Evolutionary conservation across 208 protist species (phyloP), one percentile per base, ranked within the genome.

Genomic region (Wallacemonas sp.): DNA sequence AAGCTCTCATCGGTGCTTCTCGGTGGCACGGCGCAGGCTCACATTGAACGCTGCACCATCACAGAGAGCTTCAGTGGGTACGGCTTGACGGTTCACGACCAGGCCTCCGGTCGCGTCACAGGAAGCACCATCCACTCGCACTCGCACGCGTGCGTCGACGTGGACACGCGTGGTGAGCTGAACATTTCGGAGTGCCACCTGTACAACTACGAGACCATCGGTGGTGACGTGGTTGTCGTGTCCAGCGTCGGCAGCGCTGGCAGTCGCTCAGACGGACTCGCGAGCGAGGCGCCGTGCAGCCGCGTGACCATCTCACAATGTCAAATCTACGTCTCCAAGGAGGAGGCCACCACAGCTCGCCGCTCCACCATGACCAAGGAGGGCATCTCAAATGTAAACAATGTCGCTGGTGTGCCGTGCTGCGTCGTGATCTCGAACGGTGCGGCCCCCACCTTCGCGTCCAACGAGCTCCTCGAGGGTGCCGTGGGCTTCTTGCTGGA

Each of bases 401-500:
- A 61, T 47, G 29, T 63, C 17, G 66, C 43, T 1, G 61, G 76
- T 38, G 39, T 36, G 12, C 76, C 74, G 1, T 87, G 81, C 68
- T 89, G 90, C 70, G 82, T 93, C 1, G 61, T 88, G 12, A 83
- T 96, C 47, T 76, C 74, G 34, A 78, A 83, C 33, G 76, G 82
- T 14, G 90, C 90, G 1, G 76, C 72, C 8, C 90, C 90, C 0
- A 81, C 76, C 2, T 86, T 93, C 58, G 49, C 67, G 0, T 65
- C 65, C 12, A 96, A 96, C 68, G 85, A 91, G 52, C 39, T 96
- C 3, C 21, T 78, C 1, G 74, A 94, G 48, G 90, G 90, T 16
- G 77, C 80, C 30, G 76, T 96, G 38, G 90, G 90, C 29, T 78
- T 96, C 34, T 67, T 87, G 17, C 82, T 96, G 27, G 87, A 96